Evolutionary conservation across 2,329 filamentous ascomycete species (phyloP).

Genomic region (Chaetoscypha palmicola): DNA sequence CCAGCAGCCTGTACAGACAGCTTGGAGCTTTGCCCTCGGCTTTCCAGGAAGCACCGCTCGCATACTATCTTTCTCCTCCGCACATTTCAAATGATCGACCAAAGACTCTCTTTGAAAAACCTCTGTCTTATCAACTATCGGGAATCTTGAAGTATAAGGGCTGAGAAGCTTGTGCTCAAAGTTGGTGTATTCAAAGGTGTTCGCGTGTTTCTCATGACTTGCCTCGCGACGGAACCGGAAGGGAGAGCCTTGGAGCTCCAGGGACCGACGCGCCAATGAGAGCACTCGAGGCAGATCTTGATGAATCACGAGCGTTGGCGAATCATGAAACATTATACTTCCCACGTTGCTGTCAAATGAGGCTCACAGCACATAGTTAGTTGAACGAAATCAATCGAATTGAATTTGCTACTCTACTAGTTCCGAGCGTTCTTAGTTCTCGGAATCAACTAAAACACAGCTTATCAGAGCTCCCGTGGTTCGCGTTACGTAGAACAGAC

Average conservation of each 20-base stretch:
- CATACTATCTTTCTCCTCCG: conserved; percentile 45
- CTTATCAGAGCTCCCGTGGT: conserved; percentile 4
- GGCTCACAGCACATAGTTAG: no score
- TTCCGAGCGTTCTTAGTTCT: no score
- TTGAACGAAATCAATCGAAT: no score
- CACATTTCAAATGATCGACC: conserved; percentile 12
- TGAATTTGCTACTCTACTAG: no score
- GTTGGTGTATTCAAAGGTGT: conserved; percentile 1
- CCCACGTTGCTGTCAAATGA: no score
- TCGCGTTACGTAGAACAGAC: conserved; percentile 6
- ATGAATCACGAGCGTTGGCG: conserved; percentile 1
- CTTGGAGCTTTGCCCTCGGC: conserved; percentile 71
- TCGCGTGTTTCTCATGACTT: background rate
- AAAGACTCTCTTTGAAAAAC: background rate
- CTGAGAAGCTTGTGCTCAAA: conserved; percentile 3
- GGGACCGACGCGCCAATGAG: conserved; percentile 3
- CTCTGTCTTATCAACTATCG: background rate
- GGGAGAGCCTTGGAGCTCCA: conserved; percentile 1
- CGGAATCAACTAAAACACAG: background rate
- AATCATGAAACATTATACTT: background rate
- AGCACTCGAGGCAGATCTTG: background rate
- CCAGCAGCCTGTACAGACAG: conserved; percentile 68
- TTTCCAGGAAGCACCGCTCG: conserved; percentile 72
- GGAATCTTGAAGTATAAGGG: background rate
- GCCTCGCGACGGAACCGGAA: background rate